Base-by-base conservation (phyloP, 176 grass and related monocot species). In the Puya raimondii region DNA sequence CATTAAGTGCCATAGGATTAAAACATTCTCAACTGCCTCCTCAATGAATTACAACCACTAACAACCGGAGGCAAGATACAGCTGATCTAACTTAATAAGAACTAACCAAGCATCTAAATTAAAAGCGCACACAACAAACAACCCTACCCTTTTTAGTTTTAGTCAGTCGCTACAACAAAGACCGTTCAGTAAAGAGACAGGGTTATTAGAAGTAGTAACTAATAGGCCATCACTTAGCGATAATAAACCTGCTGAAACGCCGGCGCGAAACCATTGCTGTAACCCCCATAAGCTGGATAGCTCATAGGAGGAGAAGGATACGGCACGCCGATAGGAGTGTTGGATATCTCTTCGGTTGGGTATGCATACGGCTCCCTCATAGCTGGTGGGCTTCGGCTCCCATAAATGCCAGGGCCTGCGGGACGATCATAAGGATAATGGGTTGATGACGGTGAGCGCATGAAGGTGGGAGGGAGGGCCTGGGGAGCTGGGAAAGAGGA, bases 121-220 rank as follows among this genome's bases (percentile, higher is more conserved):
- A 78, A 78, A 64, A 83, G 69, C 53, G 73, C 64, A 58, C 64
- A 25, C 66, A 84, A 73, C 70, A 84, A 83, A 85, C 85, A 42
- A 42, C 33, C 33, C 81, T 91, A 91, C 81, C 75, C 23, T 79
- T 79, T 42, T 42, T 42, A 42, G 88, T 85, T 79, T 73, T 87
- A 80, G 85, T 91, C 84, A 95, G 88, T 82, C 81, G 74, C 85
- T 90, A 87, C 84, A 90, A 95, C 85, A 95, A 79, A 78, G 78
- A 66, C 81, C 78, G 87, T 88, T 82, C 51, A n/a, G 67, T 48
- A 49, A 23, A 75, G 59, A 63, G 69, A 81, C 48, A 23, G 81
- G 54, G 80, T 82, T 64, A 91, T 83, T 77, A 80, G 82, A 83
- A 64, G 73, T 88, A 86, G 68, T 81, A 84, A 86, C 83, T 87